Percentiles rank a stretch among this genome's conserved stretches.
phyloP scores from a whole-genome alignment of 176 grass and related monocot species.

The Tuctoria greenei region DNA sequence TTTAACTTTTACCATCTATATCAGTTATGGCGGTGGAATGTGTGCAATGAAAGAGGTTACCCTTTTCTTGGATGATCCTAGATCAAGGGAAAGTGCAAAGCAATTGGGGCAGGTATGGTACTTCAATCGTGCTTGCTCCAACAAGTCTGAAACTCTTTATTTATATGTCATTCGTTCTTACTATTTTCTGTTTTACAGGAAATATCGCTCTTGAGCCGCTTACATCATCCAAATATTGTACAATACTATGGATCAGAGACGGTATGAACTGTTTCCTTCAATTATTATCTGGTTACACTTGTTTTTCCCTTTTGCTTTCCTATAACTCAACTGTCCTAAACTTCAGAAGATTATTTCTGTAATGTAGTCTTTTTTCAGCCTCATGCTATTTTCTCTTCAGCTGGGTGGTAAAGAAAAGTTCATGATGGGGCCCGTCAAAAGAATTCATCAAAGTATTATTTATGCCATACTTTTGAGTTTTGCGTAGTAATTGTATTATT shows the following conservation, averaged over 20 bases:
- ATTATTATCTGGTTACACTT: conserved; percentile 26
- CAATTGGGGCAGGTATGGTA: conserved; percentile 78
- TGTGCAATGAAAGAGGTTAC: conserved; percentile 99
- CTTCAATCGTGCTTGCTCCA: conserved; percentile 12
- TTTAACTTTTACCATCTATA: conserved; percentile 33
- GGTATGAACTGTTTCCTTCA: conserved; percentile 58
- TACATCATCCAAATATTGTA: conserved; percentile 96
- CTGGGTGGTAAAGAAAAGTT: conserved; percentile 1
- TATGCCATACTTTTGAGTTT: conserved; percentile 9
- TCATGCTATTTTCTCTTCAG: conserved; percentile 18
- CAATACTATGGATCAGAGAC: conserved; percentile 93
- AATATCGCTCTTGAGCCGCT: conserved; percentile 84
- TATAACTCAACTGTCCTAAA: conserved; percentile 16
- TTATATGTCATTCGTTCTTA: background rate
- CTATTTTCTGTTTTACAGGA: conserved; percentile 62
- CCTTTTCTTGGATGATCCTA: conserved; percentile 90
- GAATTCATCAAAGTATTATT: conserved; percentile 15
- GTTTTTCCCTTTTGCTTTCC: conserved; percentile 30
- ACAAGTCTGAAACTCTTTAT: background rate
- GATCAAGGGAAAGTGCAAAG: conserved; percentile 95
- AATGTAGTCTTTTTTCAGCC: background rate
- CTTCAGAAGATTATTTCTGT: conserved; percentile 20
- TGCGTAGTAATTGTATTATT: conserved; percentile 27
- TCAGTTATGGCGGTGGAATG: conserved; percentile 96
- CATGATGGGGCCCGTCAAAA: background rate